Evolutionary conservation across 768 basidiomycete species (phyloP).

Genomic region (Symmetrospora coprosmae): DNA sequence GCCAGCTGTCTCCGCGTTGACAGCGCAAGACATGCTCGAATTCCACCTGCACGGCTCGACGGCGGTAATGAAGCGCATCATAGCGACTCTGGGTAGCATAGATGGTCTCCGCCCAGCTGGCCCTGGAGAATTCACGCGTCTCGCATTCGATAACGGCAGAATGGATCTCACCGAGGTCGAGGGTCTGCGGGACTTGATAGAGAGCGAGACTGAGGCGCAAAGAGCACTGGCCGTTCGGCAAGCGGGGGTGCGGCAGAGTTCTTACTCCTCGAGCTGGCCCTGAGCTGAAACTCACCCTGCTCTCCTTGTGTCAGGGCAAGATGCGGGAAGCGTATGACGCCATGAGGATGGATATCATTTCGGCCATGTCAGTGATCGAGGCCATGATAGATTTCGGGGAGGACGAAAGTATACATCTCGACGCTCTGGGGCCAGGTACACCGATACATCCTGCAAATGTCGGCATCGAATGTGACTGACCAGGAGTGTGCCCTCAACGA

Average conservation of each 20-base stretch:
- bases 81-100: conserved; percentile 47
- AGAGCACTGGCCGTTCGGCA: conserved; percentile 56
- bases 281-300: neutral
- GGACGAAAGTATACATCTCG: conserved; percentile 76
- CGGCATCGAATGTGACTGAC: neutral
- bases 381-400: conserved; percentile 89
- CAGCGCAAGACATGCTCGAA: conserved; percentile 67
- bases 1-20: conserved; percentile 64
- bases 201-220: conserved; percentile 75
- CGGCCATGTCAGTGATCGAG: conserved; percentile 63
- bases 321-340: conserved; percentile 50
- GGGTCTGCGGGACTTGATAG: conserved; percentile 69
- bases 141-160: conserved; percentile 64
- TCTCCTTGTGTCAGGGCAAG: conserved; percentile 45
- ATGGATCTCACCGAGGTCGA: conserved; percentile 81
- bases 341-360: conserved; percentile 53
- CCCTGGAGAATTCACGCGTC: conserved; percentile 75
- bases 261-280: neutral
- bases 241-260: conserved; percentile 52
- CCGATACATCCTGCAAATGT: neutral
- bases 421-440: conserved; percentile 56
- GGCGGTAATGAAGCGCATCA: conserved; percentile 58
- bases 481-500: no score
- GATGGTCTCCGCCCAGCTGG: conserved; percentile 62
- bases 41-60: conserved; percentile 76